phyloP scores from a whole-genome alignment of 2,329 filamentous ascomycete species.

The Xylariaceae sp. region DNA sequence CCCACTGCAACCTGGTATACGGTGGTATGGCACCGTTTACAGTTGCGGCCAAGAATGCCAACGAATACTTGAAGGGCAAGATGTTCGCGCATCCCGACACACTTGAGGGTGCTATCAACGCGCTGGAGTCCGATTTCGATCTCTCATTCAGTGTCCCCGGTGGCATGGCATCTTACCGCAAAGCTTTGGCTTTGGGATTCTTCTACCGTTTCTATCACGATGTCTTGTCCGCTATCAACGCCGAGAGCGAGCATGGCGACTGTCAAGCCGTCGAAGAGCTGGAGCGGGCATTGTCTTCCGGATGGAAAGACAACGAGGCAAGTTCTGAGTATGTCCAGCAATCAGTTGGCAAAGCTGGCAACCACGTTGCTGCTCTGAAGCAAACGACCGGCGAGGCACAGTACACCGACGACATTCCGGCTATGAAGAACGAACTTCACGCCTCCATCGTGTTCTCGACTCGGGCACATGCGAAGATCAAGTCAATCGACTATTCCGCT shows the following conservation, averaged over 20 bases:
- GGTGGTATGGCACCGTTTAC: slow-evolving; percentile 94
- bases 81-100: slow-evolving; percentile 75
- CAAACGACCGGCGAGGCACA: slow-evolving; percentile 92
- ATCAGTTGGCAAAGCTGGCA: slow-evolving; percentile 77
- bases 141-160: slow-evolving; percentile 86
- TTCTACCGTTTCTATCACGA: slow-evolving; percentile 98
- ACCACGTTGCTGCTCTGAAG: slow-evolving; percentile 86
- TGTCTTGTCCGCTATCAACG: slow-evolving; percentile 59
- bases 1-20: slow-evolving; percentile 75
- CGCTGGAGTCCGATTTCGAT: slow-evolving; percentile 84
- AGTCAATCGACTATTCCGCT: slow-evolving; percentile 67
- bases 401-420: slow-evolving; percentile 92
- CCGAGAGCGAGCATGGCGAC: slow-evolving; percentile 49
- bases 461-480: slow-evolving; percentile 79
- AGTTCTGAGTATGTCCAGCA: slow-evolving; percentile 74
- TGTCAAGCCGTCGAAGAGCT: slow-evolving; percentile 76
- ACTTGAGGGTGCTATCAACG: slow-evolving; percentile 83
- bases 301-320: slow-evolving; percentile 70
- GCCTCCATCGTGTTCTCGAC: slow-evolving; percentile 84
- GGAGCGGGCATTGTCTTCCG: slow-evolving; percentile 74
- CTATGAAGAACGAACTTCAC: slow-evolving; percentile 80
- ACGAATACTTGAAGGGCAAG: slow-evolving; percentile 69
- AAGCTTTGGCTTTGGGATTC: slow-evolving; percentile 83
- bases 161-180: slow-evolving; percentile 95
- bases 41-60: slow-evolving; percentile 75